Evolutionary conservation across 2,329 filamentous ascomycete genomes (phyloP).

Genomic region (Diaporthe amygdali): DNA sequence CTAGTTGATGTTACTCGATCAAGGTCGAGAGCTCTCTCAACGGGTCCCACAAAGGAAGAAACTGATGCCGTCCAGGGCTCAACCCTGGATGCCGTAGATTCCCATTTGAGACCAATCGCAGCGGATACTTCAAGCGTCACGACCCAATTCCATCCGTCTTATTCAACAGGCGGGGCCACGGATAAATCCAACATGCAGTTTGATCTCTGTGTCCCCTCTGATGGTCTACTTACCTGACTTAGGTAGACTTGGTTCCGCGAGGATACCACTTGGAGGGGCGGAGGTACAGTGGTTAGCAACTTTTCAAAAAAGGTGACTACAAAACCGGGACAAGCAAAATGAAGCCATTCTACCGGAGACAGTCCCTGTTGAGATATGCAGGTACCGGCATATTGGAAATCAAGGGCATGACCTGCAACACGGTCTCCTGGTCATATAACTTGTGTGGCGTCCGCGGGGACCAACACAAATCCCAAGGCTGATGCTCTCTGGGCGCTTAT

Average conservation of each 20-base stretch:
- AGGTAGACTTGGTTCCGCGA: not conserved
- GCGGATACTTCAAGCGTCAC: not conserved
- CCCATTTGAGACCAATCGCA: not conserved
- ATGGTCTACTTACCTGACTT: not conserved
- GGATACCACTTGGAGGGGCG: not conserved
- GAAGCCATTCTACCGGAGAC: too few species aligned
- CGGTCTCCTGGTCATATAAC: not conserved
- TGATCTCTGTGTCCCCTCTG: not conserved
- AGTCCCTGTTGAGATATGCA: too few species aligned
- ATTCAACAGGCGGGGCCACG: not conserved
- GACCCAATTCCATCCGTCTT: not conserved
- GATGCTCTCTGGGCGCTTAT: not conserved
- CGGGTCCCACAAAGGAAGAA: not conserved
- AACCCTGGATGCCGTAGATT: not conserved
- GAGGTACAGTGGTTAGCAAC: not conserved
- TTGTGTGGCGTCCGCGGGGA: not conserved
- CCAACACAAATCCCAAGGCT: not conserved
- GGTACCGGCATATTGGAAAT: too few species aligned
- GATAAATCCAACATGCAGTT: not conserved
- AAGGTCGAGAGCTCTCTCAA: not conserved
- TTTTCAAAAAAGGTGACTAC: not conserved
- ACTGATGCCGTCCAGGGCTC: too few species aligned
- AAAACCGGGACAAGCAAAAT: not conserved
- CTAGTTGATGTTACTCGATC: not conserved
- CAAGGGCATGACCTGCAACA: not conserved